Conservation (phyloP, 2,329 filamentous ascomycete genomes). For the Cercospora sp. region DNA sequence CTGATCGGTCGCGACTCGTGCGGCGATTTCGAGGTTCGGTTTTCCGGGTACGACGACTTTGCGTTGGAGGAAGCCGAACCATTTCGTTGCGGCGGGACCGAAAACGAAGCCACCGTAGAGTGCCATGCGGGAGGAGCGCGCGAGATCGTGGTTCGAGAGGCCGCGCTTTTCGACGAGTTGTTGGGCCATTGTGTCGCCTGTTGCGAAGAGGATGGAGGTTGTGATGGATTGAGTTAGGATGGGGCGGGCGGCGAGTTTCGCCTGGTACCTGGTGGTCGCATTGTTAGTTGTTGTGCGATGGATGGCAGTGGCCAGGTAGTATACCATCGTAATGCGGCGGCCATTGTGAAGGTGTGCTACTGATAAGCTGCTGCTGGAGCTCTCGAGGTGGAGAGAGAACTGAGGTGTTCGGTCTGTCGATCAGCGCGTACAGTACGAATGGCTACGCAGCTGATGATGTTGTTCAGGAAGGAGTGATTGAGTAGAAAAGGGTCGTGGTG, state of each 20-base stretch:
- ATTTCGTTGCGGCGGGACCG: slow-evolving; percentile 81
- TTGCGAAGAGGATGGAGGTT: slow-evolving; percentile 87
- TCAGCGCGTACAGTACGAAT: not conserved
- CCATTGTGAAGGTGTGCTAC: slow-evolving; percentile 37
- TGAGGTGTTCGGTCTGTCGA: not conserved
- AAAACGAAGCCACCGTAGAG: slow-evolving; percentile 79
- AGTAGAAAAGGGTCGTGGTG: not conserved
- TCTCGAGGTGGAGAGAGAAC: not conserved
- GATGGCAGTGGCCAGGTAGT: too few relatives aligned
- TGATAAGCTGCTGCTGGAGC: not conserved
- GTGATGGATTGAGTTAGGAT: slow-evolving; percentile 89
- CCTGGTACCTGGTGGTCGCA: slow-evolving; percentile 69
- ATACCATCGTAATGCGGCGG: slow-evolving; percentile 43
- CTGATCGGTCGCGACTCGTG: slow-evolving; percentile 80
- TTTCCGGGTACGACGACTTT: slow-evolving; percentile 64
- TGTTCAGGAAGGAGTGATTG: not conserved
- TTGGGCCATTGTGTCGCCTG: slow-evolving; percentile 88
- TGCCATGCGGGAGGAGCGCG: slow-evolving; percentile 75
- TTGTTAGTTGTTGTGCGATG: too few relatives aligned
- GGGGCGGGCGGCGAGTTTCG: slow-evolving; percentile 75
- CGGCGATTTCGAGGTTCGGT: slow-evolving; percentile 68
- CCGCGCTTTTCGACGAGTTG: slow-evolving; percentile 85
- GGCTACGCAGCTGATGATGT: not conserved
- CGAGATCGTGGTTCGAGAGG: slow-evolving; percentile 68
- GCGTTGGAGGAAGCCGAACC: slow-evolving; percentile 78